Conservation (phyloP, 768 basidiomycete genomes). For the Holtermannia corniformis region DNA sequence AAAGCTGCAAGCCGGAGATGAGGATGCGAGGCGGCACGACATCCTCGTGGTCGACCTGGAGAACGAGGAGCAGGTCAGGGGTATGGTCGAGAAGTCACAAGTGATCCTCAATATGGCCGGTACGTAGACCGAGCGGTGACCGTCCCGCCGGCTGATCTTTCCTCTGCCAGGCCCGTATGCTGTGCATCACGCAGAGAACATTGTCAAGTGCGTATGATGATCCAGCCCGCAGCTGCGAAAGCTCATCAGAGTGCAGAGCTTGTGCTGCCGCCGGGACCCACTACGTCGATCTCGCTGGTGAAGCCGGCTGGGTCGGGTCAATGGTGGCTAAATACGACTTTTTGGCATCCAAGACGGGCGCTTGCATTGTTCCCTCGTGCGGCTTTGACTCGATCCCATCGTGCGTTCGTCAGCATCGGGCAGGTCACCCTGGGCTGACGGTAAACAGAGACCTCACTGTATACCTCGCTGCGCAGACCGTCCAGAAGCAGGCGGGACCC, state of each 20-base stretch:
- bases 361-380: constrained; percentile 69
- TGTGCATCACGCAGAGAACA: constrained; percentile 32
- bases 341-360: constrained; percentile 56
- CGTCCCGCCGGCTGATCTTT: neutral
- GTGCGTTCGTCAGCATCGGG: constrained; percentile 23
- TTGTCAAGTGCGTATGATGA: constrained; percentile 20
- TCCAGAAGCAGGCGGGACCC: constrained; percentile 45
- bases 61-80: constrained; percentile 21
- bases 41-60: constrained; percentile 15
- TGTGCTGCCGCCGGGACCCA: constrained; percentile 67
- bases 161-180: constrained; percentile 27
- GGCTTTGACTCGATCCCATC: constrained; percentile 49
- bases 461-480: constrained; percentile 59
- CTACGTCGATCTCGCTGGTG: constrained; percentile 67
- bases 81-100: constrained; percentile 16
- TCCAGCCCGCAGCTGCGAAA: neutral
- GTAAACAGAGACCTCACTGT: constrained; percentile 51
- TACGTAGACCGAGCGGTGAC: constrained; percentile 17
- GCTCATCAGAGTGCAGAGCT: constrained; percentile 45
- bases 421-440: neutral
- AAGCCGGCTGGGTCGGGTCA: constrained; percentile 20
- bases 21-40: constrained; percentile 14
- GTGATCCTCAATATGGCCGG: constrained; percentile 39
- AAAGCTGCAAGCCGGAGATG: constrained; percentile 35
- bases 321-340: constrained; percentile 55